Base-by-base conservation (phyloP, 2,329 filamentous ascomycete genomes). In the Ceratocystis lukuohia region DNA sequence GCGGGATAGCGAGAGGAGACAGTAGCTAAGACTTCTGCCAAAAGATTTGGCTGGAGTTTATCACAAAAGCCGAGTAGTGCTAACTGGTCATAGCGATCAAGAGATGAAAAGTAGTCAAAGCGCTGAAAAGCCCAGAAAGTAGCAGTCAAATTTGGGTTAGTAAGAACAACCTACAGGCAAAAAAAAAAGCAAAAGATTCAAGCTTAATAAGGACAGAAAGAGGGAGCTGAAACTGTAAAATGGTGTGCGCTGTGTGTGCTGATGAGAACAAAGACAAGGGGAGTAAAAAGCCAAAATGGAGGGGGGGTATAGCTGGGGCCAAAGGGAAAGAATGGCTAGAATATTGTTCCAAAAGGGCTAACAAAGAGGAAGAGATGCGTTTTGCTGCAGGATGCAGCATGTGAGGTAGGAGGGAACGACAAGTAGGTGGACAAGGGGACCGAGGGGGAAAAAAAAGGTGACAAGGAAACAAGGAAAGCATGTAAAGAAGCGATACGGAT, bases 1-100 rank as follows among this genome's bases (percentile, higher is more conserved):
- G 75, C 73, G 0, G 77, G 75, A 50, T 79, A 76, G 61, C 72
- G 75, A 66, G 74, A 77, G 6, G 77, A 75, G n/a, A 78, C 73
- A 2, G 76, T 77, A 7, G 77, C 75, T 30, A 78, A 72, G 3
- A 79, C 68, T 62, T 79, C 75, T 15, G 74, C 73, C 1, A 79
- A 72, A 10, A 79, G 75, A 44, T 76, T 75, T 1, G 77, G 76
- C 28, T 75, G 72, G 15, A 78, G 70, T 66, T 76, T 75, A 62
- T 79, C 76, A 67, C 75, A 76, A 46, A 79, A 74, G 2, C 74
- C 74, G 1, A 79, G 69, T 8, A 79, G 70, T 41, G 76, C 76
- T 28, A 79, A 71, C 0, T 77, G 71, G 64, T 79, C 77, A 3
- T 71, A 75, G 61, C 72, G 75, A 61, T 72, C 72, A 67, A 77